Evolutionary conservation across 352 stramenopile genomes (phyloP).

Genomic region (Pythium pyrilobum): DNA sequence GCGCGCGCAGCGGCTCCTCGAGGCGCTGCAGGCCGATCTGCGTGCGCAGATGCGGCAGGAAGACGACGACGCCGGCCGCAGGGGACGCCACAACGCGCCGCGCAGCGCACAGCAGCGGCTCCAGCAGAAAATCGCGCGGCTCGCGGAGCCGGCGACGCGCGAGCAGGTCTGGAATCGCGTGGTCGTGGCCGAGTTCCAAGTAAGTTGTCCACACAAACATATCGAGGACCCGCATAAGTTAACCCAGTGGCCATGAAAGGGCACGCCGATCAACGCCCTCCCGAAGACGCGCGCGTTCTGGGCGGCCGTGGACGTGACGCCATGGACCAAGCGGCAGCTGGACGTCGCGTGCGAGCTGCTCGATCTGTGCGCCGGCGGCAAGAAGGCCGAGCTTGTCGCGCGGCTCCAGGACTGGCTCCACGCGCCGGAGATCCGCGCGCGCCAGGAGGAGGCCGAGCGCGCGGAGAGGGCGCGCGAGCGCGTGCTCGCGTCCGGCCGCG

Average conservation of each 20-base stretch:
- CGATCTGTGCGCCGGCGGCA: conserved; percentile 39
- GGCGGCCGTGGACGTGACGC: conserved; percentile 39
- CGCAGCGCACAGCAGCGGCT: conserved; percentile 29
- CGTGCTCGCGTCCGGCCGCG: conserved; percentile 33
- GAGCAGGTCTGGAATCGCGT: conserved; percentile 49
- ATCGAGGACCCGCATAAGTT: conserved; percentile 5
- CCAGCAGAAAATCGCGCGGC: conserved; percentile 38
- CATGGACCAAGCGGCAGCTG: conserved; percentile 48
- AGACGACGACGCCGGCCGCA: conserved; percentile 28
- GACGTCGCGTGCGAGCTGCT: conserved; percentile 52
- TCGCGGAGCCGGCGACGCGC: conserved; percentile 39
- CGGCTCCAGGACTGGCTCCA: conserved; percentile 72
- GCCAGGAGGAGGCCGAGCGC: conserved; percentile 14
- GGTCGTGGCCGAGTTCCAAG: conserved; percentile 35
- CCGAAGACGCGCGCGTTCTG: conserved; percentile 65
- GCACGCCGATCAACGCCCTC: conserved; percentile 37
- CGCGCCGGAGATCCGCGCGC: conserved; percentile 39
- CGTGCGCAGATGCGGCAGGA: conserved; percentile 53
- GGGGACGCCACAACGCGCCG: conserved; percentile 16
- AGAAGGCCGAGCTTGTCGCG: conserved; percentile 59
- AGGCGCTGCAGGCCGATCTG: conserved; percentile 52
- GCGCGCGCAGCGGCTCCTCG: conserved; percentile 50
- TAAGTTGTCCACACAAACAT: conserved; percentile 17
- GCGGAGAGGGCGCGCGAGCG: conserved; percentile 17
- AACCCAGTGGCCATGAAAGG: conserved; percentile 19